Base-by-base conservation (phyloP, 371 early-diverging fungal genomes). In the Mortierella sp. region DNA sequence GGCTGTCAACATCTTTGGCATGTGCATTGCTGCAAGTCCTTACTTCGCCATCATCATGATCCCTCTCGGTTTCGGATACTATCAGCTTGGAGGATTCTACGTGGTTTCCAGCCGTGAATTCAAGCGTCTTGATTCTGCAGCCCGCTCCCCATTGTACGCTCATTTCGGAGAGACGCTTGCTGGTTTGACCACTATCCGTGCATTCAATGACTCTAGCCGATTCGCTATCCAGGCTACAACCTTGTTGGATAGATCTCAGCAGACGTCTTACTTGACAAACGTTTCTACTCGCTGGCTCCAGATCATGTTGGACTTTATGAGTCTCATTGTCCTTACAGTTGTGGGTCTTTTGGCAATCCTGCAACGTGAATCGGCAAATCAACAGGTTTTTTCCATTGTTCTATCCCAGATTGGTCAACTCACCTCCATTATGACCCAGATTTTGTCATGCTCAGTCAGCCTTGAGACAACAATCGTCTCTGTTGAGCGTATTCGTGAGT, bases 131-230 rank as follows among this genome's bases (percentile, higher is more conserved):
- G 88, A 90, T 66, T 81, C 85, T 5, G 76, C 85, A 6, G 84
- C 85, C 37, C 85, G 87, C 3, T 83, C 85, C 0, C 88, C 90
- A 0, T 83, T 90, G 42, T 87, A 85, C 55, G 68, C 82, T 9
- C 72, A 87, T 6, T 88, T 88, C 45, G 68, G 83, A 3, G 89
- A 90, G 55, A 88, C 87, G 0, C 63, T 88, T 17, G 75, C 62
- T 9, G 91, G 89, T 1, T 58, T 88, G 26, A 57, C 76, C 9
- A 89, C 88, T 0, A 86, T 90, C 45, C 83, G 89, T 28, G 89
- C 89, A 0, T 89, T 86, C 69, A 72, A 82, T 4, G 85, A 83
- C 3, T 7, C 47, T 6, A 42, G 51, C 6, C 67, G 75, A 8
- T 70, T 75, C 40, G 49, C 63, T 3, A 43, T 53, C 28, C 55